A percentile compares a stretch with the other conserved stretches of the same genome.
phyloP scores from a whole-genome alignment of 2,329 filamentous ascomycete species.

The Sclerotiophoma versabilis region DNA sequence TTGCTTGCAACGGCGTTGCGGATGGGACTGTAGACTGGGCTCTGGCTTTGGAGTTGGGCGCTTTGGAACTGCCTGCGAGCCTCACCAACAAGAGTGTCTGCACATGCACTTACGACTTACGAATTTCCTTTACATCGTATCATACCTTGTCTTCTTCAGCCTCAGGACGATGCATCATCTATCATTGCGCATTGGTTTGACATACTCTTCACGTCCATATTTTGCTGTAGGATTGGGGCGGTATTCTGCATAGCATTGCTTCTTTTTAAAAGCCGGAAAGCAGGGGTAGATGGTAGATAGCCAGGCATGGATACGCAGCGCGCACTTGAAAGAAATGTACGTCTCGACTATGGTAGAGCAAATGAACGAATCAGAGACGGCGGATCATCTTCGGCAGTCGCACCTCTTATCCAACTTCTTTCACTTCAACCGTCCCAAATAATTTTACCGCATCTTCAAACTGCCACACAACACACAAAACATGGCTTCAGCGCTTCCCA shows the following conservation, averaged over 20 bases:
- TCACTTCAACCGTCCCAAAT: conserved; percentile 7
- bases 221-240: conserved; percentile 24
- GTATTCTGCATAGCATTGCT: conserved; percentile 33
- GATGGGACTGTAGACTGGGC: conserved; percentile 31
- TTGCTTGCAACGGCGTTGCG: conserved; percentile 33
- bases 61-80: conserved; percentile 22
- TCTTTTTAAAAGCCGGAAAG: conserved; percentile 26
- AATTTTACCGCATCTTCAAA: conserved; percentile 5
- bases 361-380: conserved; percentile 32
- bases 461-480: conserved; percentile 6
- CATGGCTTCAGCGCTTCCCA: conserved; percentile 18
- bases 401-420: conserved; percentile 20
- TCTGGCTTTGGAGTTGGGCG: conserved; percentile 46
- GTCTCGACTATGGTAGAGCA: conserved; percentile 25
- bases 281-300: conserved; percentile 33
- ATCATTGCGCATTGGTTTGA: conserved; percentile 15
- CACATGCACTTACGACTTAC: conserved; percentile 42
- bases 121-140: conserved; percentile 39
- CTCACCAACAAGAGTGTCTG: conserved; percentile 32
- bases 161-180: conserved; percentile 16
- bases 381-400: conserved; percentile 25
- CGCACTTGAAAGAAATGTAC: conserved; percentile 6
- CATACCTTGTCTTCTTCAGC: conserved; percentile 19
- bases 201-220: conserved; percentile 21
- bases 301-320: conserved; percentile 21